Evolutionary conservation across 306 rosid genomes (phyloP).

Genomic region (Urtica urens): DNA sequence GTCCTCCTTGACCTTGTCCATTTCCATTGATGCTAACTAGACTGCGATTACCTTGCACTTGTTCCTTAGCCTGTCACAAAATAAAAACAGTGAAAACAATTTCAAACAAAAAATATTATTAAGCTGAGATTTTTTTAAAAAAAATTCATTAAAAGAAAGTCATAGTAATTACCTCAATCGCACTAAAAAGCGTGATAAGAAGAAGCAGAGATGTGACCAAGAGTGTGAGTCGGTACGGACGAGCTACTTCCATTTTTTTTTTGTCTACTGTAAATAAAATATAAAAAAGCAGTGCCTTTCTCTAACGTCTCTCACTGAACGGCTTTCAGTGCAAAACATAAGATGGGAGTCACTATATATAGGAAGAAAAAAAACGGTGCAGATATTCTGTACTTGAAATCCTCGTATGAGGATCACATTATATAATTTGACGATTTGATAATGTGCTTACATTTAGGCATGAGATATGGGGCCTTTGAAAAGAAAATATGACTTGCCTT

Average conservation of each 20-base stretch:
- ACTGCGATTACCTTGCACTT: no score
- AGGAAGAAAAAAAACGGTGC: conserved; percentile 6
- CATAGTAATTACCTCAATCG: conserved; percentile 40
- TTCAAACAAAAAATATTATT: background rate
- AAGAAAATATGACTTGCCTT: no score
- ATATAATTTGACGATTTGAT: no score
- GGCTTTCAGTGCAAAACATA: background rate
- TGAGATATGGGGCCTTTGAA: conserved; percentile 26
- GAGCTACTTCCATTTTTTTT: conserved; percentile 7
- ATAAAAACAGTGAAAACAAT: background rate
- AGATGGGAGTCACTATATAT: conserved; percentile 22
- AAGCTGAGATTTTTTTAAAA: no score
- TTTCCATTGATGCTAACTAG: no score
- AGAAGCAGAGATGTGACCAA: conserved; percentile 45
- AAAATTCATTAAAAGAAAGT: no score
- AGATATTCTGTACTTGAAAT: no score
- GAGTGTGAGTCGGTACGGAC: conserved; percentile 25
- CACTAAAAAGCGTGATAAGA: conserved; percentile 39
- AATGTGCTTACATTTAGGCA: conserved; percentile 43
- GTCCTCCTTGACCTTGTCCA: conserved; percentile 22
- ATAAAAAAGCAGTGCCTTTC: no score
- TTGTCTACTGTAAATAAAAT: no score
- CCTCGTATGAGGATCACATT: no score
- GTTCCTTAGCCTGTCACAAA: conserved; percentile 36
- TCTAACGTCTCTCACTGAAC: background rate